phyloP scores from a whole-genome alignment of 441 rosid genomes.

The Syzygium syzygioides region DNA sequence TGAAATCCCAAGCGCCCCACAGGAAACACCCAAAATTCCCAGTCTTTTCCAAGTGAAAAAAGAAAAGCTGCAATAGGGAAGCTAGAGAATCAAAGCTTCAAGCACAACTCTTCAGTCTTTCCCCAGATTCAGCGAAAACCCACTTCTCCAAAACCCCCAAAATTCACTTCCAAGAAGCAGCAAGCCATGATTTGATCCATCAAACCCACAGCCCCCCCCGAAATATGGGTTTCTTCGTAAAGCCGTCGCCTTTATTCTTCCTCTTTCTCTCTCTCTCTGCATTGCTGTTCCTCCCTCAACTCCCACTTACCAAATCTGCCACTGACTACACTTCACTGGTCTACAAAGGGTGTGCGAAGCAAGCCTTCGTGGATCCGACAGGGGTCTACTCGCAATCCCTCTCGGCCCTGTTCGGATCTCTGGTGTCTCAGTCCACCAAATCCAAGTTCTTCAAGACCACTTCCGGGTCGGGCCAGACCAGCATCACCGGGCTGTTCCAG shows the following conservation, averaged over 20 bases:
- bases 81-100: neutral
- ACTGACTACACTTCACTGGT: constrained; percentile 59
- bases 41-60: constrained; percentile 16
- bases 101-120: constrained; percentile 6
- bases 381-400: constrained; percentile 77
- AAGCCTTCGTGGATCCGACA: constrained; percentile 71
- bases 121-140: constrained; percentile 19
- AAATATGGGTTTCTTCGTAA: constrained; percentile 48
- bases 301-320: constrained; percentile 36
- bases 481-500: constrained; percentile 85
- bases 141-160: constrained; percentile 17
- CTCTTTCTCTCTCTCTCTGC: constrained; percentile 21
- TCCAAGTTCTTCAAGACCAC: constrained; percentile 82
- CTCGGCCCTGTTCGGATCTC: constrained; percentile 74
- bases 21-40: neutral
- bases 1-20: constrained; percentile 11
- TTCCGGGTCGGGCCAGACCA: constrained; percentile 62
- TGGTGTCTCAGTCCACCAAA: constrained; percentile 79
- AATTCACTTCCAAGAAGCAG: neutral
- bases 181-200: constrained; percentile 49
- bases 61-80: constrained; percentile 1
- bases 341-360: constrained; percentile 87
- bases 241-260: neutral
- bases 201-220: neutral
- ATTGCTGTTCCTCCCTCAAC: constrained; percentile 18